Base-by-base conservation (phyloP, 306 rosid genomes). In the Cucurbita pepo region DNA sequence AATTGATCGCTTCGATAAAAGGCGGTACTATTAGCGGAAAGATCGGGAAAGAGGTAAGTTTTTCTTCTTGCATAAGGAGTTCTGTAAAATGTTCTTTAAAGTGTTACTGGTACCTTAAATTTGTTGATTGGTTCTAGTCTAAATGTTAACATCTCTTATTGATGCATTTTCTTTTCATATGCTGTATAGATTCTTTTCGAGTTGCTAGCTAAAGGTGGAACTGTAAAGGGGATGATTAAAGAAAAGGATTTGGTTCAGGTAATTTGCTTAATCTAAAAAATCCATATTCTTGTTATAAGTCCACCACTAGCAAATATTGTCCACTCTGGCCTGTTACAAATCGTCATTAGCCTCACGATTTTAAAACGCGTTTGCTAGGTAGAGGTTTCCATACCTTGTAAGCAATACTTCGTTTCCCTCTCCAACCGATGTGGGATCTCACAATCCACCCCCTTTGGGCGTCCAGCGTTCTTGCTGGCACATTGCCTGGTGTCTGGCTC, bases 161-260 rank as follows among this genome's bases (percentile, higher is more conserved):
- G 18, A 21, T 47, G 59, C 54, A 18, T 48, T 40, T 52, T 74
- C 43, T 59, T 76, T 48, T 4, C 40, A 61, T 75, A 22, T 62
- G 67, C 65, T 69, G 82, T 83, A 76, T 83, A 90, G 97, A 89
- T 94, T 77, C 79, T 94, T 69, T 94, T 87, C 67, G 96, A 87
- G 83, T 88, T 94, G 65, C 85, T 94, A 75, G 95, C 94, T 70
- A 82, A 89, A 75, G 98, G 96, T 67, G 99, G 99, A 78, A 91
- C 91, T 7, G 91, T 94, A 25, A 89, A 89, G 85, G 91, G 89
- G 59, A 62, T 94, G 67, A 89, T 90, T 69, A 77, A 82, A 80
- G 95, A 87, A 72, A 94, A 87, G 77, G 89, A 91, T 82, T 86
- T 94, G 82, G 92, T 94, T 85, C 97, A 91, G 97, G 98, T 80